These are phyloP conservation scores for Phytophthora lateralis DNA, from an alignment of 352 stramenopile species.

Conservation along the genomic window DNA sequence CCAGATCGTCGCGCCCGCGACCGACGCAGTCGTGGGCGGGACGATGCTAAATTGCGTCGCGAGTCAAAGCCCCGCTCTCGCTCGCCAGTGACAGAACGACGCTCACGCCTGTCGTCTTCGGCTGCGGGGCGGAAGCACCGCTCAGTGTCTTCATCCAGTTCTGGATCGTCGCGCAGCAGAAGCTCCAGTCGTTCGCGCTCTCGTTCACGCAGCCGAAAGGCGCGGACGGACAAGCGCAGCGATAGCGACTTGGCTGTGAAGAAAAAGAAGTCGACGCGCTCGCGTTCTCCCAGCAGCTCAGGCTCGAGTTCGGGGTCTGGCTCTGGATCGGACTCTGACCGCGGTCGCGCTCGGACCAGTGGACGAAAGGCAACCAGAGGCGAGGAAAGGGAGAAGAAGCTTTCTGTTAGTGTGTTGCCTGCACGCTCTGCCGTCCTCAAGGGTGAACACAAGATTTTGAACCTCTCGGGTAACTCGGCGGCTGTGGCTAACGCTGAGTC, in stretches of 20 bases:
- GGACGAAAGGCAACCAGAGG: conserved; percentile 5
- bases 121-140: conserved; percentile 21
- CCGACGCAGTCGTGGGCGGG: conserved; percentile 19
- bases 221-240: conserved; percentile 11
- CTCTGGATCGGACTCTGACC: conserved; percentile 13
- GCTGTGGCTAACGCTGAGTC: conserved; percentile 21
- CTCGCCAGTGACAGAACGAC: conserved; percentile 7
- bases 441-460: conserved; percentile 39
- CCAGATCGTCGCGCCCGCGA: conserved; percentile 16
- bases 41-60: conserved; percentile 12
- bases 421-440: conserved; percentile 31
- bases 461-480: conserved; percentile 26
- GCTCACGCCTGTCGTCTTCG: conserved; percentile 17
- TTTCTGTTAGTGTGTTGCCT: conserved; percentile 19
- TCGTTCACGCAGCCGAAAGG: conserved; percentile 27
- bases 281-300: neutral
- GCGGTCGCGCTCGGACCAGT: conserved; percentile 1
- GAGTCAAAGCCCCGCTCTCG: conserved; percentile 16
- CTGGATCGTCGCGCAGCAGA: conserved; percentile 26
- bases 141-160: conserved; percentile 33
- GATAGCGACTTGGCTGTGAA: neutral
- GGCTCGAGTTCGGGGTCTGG: conserved; percentile 9
- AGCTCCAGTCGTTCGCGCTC: conserved; percentile 28
- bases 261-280: conserved; percentile 8
- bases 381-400: conserved; percentile 17